Evolutionary conservation across 495 filamentous ascomycete genomes (phyloP).

Genomic region (Elaphomyces granulatus): DNA sequence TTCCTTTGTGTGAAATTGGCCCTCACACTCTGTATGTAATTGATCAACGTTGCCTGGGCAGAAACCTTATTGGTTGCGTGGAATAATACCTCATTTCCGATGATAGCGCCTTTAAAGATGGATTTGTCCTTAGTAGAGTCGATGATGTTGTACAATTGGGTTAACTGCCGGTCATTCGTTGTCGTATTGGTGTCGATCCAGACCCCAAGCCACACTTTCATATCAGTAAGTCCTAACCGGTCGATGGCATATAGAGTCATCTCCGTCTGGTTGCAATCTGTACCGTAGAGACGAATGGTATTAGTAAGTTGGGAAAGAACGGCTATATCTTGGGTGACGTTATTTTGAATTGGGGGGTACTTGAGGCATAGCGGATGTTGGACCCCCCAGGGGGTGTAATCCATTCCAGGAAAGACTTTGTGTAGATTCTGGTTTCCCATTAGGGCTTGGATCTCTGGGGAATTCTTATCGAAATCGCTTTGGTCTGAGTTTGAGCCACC

Average conservation of each 20-base stretch:
- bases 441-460: conserved; percentile 63
- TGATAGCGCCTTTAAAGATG: conserved; percentile 69
- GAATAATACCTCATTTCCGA: conserved; percentile 92
- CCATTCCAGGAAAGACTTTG: conserved; percentile 93
- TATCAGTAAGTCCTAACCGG: conserved; percentile 52
- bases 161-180: conserved; percentile 68
- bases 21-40: conserved; percentile 51
- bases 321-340: conserved; percentile 83
- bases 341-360: conserved; percentile 76
- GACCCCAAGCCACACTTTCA: conserved; percentile 92
- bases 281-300: conserved; percentile 81
- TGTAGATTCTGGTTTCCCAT: conserved; percentile 70
- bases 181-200: conserved; percentile 80
- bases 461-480: conserved; percentile 56
- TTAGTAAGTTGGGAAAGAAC: conserved; percentile 87
- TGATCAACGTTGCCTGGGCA: conserved; percentile 49
- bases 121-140: conserved; percentile 46
- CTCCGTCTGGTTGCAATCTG: conserved; percentile 95
- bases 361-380: conserved; percentile 78
- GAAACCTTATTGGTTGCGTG: conserved; percentile 30
- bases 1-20: conserved; percentile 50
- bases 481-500: conserved; percentile 30
- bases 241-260: conserved; percentile 81
- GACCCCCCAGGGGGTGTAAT: conserved; percentile 84
- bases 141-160: conserved; percentile 67